Conservation (phyloP, 495 filamentous ascomycete species). For the Letharia lupina region DNA sequence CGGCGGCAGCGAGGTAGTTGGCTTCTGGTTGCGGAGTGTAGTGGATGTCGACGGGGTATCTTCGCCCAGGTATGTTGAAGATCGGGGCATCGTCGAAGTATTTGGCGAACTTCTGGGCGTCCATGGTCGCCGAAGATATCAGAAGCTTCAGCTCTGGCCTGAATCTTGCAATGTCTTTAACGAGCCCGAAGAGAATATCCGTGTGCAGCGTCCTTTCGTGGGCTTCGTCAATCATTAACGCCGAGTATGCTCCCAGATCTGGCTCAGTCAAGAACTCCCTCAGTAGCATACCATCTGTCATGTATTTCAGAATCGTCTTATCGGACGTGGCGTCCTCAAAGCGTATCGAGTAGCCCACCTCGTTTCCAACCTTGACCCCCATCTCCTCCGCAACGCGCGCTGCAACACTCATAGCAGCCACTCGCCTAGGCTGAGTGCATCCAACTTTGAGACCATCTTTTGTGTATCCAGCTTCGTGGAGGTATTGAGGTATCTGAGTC, state of each 20-base stretch:
- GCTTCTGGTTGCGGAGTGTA: constrained; percentile 89
- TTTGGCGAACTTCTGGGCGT: constrained; percentile 83
- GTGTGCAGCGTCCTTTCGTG: constrained; percentile 90
- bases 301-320: constrained; percentile 91
- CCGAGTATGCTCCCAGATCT: constrained; percentile 73
- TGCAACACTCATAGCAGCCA: constrained; percentile 90
- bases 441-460: constrained; percentile 52
- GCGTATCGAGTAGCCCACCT: constrained; percentile 92
- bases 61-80: constrained; percentile 88
- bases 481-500: constrained; percentile 80
- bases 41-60: constrained; percentile 86
- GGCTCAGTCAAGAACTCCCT: constrained; percentile 89
- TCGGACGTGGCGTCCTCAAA: constrained; percentile 93
- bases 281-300: constrained; percentile 96
- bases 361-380: constrained; percentile 82
- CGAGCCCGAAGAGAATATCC: constrained; percentile 81
- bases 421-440: constrained; percentile 65
- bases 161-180: constrained; percentile 85
- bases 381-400: constrained; percentile 87
- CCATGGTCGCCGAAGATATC: constrained; percentile 92
- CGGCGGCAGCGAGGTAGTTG: constrained; percentile 85
- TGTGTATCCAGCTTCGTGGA: constrained; percentile 86
- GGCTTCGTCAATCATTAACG: constrained; percentile 94
- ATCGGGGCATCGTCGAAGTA: constrained; percentile 96
- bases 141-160: constrained; percentile 84